Evolutionary conservation across 306 rosid genomes (phyloP).

Genomic region (Vigna reflexopilosa): DNA sequence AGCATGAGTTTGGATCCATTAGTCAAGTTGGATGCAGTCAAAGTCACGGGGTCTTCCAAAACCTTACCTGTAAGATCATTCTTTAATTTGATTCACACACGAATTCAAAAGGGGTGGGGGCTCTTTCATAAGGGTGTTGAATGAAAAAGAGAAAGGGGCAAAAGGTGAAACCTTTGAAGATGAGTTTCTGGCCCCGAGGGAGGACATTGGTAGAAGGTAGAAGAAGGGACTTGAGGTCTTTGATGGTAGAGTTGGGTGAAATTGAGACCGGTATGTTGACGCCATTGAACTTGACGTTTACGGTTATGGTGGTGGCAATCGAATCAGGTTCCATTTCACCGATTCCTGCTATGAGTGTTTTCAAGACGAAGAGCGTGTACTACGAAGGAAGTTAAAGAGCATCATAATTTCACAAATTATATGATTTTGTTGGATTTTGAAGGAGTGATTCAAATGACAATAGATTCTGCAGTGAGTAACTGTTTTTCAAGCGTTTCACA

Average conservation of each 20-base stretch:
- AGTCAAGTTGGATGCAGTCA: slow-evolving; percentile 64
- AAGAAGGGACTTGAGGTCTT: slow-evolving; percentile 83
- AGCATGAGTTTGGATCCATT: slow-evolving; percentile 90
- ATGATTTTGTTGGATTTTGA: neutral
- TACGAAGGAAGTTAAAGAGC: neutral
- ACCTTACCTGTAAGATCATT: slow-evolving; percentile 68
- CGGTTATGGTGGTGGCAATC: slow-evolving; percentile 41
- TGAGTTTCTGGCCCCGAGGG: slow-evolving; percentile 95
- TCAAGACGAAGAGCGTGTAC: slow-evolving; percentile 3
- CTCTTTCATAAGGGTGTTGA: neutral
- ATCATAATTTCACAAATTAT: neutral
- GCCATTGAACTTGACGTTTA: slow-evolving; percentile 78
- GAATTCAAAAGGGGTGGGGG: neutral
- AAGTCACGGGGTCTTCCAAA: slow-evolving; percentile 74
- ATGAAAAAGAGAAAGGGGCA: slow-evolving; percentile 2
- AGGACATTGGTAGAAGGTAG: slow-evolving; percentile 82
- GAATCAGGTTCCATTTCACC: slow-evolving; percentile 53
- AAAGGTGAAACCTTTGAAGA: slow-evolving; percentile 69
- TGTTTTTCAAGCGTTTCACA: too few species aligned
- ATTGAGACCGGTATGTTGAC: slow-evolving; percentile 58
- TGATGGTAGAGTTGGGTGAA: slow-evolving; percentile 68
- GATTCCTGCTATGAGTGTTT: neutral
- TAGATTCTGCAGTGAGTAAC: neutral
- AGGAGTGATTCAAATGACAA: neutral
- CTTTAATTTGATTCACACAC: slow-evolving; percentile 20